Conservation (phyloP, 345 rosid genomes). For the Nephelium lappaceum region DNA sequence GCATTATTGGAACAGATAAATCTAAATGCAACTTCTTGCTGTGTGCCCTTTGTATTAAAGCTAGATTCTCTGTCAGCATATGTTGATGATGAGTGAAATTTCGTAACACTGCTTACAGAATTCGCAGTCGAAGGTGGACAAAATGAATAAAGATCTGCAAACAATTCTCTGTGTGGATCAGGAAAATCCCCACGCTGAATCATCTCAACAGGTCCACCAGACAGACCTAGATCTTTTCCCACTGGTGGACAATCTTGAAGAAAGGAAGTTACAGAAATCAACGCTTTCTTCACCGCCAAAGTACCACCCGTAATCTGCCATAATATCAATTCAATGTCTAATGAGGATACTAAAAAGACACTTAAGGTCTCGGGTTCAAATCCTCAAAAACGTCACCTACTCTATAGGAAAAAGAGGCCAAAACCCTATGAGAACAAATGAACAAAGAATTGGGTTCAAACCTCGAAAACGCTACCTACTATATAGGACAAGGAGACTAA, state of each 20-base stretch:
- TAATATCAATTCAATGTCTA: constrained; percentile 4
- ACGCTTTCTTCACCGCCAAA: constrained; percentile 69
- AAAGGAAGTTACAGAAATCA: constrained; percentile 47
- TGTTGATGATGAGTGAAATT: constrained; percentile 18
- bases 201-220: constrained; percentile 34
- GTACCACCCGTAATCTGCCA: constrained; percentile 56
- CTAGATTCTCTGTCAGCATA: constrained; percentile 28
- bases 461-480: too few species aligned
- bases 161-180: constrained; percentile 52
- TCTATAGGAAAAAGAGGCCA: too few species aligned
- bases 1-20: constrained; percentile 49
- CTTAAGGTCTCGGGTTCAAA: too few species aligned
- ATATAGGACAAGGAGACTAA: too few species aligned
- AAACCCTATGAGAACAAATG: too few species aligned
- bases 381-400: too few species aligned
- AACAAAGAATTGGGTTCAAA: too few species aligned
- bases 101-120: constrained; percentile 23
- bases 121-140: constrained; percentile 29
- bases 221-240: constrained; percentile 19
- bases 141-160: constrained; percentile 48
- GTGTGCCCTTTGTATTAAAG: constrained; percentile 17
- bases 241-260: constrained; percentile 46
- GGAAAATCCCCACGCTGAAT: constrained; percentile 22
- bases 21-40: constrained; percentile 48
- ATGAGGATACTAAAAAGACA: not conserved